Percentiles rank a stretch among this genome's conserved stretches.
Evolutionary conservation across 2,329 filamentous ascomycete species (phyloP).

Genomic region (Epichloe gansuensis): DNA sequence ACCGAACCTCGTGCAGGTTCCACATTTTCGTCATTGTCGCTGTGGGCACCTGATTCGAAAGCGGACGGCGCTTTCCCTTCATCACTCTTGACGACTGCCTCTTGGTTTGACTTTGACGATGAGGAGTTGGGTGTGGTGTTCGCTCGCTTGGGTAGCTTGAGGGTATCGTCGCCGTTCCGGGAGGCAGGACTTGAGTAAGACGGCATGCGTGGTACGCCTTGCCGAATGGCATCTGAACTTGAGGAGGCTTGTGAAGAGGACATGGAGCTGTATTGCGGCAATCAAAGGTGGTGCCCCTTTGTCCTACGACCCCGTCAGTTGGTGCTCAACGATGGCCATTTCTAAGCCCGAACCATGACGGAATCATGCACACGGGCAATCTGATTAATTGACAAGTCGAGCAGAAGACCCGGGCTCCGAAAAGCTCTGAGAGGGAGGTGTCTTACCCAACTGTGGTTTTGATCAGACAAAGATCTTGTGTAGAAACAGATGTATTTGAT

Average conservation of each 20-base stretch:
- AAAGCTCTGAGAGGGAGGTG: not conserved
- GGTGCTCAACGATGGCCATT: not conserved
- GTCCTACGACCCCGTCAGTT: not conserved
- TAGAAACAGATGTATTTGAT: not conserved
- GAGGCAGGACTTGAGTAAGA: slow-evolving; percentile 17
- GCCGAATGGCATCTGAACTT: slow-evolving; percentile 19
- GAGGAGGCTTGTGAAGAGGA: slow-evolving; percentile 20
- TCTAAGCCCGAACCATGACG: not conserved
- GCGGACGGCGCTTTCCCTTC: slow-evolving; percentile 29
- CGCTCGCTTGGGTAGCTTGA: slow-evolving; percentile 29
- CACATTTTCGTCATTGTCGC: slow-evolving; percentile 31
- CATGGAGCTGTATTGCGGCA: slow-evolving; percentile 20
- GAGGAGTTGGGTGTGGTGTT: slow-evolving; percentile 32
- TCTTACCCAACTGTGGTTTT: not conserved
- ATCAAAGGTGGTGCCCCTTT: slow-evolving; percentile 10
- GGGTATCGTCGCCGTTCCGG: slow-evolving; percentile 19
- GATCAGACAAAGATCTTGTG: not conserved
- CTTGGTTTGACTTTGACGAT: slow-evolving; percentile 7
- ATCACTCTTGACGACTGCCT: slow-evolving; percentile 12
- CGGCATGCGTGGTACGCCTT: slow-evolving; percentile 17
- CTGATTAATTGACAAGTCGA: not conserved
- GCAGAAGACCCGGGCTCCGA: not conserved
- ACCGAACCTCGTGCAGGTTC: slow-evolving; percentile 45
- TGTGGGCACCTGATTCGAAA: slow-evolving; percentile 34
- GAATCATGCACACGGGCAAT: not conserved